phyloP scores from a whole-genome alignment of 1,139 yeast species.

The Yamadazyma jaroonii region DNA sequence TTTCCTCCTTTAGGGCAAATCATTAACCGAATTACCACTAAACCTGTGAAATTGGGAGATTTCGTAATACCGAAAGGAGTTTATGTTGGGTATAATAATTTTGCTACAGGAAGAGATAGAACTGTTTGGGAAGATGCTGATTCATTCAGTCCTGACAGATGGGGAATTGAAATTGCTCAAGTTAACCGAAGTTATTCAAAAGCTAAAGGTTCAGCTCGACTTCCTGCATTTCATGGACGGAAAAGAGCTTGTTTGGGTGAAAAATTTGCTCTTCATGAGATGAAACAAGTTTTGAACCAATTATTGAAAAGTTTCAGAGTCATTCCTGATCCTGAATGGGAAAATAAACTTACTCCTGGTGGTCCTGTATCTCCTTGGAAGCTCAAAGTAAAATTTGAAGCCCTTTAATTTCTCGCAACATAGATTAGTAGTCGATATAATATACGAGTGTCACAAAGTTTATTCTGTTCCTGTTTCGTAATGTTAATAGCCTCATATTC shows the following conservation, averaged over 20 bases:
- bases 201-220: conserved; percentile 42
- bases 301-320: conserved; percentile 36
- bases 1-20: conserved; percentile 61
- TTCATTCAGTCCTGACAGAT: conserved; percentile 50
- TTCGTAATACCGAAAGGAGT: conserved; percentile 52
- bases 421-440: too few species aligned
- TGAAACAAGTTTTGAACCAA: conserved; percentile 35
- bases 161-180: conserved; percentile 46
- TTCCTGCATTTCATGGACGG: conserved; percentile 62
- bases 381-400: conserved; percentile 16
- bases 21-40: conserved; percentile 48
- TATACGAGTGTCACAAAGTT: background rate
- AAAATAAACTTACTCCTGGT: conserved; percentile 49
- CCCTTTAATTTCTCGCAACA: background rate
- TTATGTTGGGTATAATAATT: conserved; percentile 58
- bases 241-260: conserved; percentile 64
- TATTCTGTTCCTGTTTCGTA: background rate
- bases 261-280: conserved; percentile 50
- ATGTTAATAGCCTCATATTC: background rate
- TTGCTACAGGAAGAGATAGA: conserved; percentile 52
- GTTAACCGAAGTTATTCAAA: conserved; percentile 35
- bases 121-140: conserved; percentile 48
- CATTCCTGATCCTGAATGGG: conserved; percentile 42
- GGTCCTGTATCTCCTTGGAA: conserved; percentile 26
- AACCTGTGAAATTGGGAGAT: conserved; percentile 35